Conservation (phyloP, 2,329 filamentous ascomycete genomes). For the Arthrocladium fulminans region DNA sequence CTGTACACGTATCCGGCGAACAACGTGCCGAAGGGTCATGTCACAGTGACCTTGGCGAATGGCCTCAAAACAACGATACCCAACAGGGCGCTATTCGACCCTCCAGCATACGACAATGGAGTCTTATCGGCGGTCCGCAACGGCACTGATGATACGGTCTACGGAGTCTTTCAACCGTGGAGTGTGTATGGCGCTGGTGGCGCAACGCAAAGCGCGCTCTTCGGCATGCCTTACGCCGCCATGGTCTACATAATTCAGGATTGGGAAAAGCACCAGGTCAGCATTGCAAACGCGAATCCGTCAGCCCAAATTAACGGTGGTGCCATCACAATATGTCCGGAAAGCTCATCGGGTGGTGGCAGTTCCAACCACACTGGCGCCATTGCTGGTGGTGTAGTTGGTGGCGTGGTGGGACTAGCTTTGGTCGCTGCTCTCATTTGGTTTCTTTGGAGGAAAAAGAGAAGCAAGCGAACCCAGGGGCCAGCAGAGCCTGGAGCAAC, state of each 20-base stretch:
- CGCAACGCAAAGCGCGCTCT: conserved; percentile 9
- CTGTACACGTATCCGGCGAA: neutral
- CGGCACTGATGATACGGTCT: neutral
- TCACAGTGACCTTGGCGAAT: conserved; percentile 17
- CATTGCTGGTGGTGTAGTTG: conserved; percentile 3
- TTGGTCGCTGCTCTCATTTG: neutral
- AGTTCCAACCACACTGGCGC: conserved; percentile 1
- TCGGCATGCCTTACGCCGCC: conserved; percentile 20
- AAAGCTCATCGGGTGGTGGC: neutral
- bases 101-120: neutral
- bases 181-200: neutral
- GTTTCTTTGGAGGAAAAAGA: conserved; percentile 1
- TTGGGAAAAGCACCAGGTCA: conserved; percentile 15
- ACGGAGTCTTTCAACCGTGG: neutral
- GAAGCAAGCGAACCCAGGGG: neutral
- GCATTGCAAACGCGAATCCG: conserved; percentile 19
- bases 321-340: neutral
- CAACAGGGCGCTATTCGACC: conserved; percentile 17
- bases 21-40: conserved; percentile 15
- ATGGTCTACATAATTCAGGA: conserved; percentile 22
- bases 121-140: neutral
- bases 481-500: neutral
- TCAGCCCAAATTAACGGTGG: neutral
- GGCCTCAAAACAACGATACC: conserved; percentile 20
- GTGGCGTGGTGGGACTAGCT: neutral